Base-by-base conservation (phyloP, 2,329 filamentous ascomycete genomes). In the Coniella lustricola region DNA sequence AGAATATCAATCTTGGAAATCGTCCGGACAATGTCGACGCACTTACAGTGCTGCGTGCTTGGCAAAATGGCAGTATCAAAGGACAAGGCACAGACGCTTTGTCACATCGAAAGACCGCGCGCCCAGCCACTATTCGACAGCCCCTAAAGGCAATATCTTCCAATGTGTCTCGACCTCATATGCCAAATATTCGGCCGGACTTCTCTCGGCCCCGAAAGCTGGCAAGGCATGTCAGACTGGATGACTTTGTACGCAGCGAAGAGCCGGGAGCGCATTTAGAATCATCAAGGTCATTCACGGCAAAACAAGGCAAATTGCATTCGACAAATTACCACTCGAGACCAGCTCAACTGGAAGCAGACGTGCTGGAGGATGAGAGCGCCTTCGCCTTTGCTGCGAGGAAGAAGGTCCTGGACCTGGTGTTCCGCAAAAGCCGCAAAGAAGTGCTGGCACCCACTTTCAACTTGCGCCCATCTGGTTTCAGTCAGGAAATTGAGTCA, bases 11-110 rank as follows among this genome's bases (percentile, higher is more conserved):
- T 48, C 66, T 85, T n/a, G 78, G 76, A 18, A 81, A 71, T 25
- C 73, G 78, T n/a, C 67, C 68, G 54, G 81, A 84, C 57, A 79
- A 82, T 51, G 54, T 79, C 16, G 81, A 84, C 58, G 79, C 72
- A 2, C 64, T 72, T 9, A 69, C 69, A 7, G 67, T 77, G 9
- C 62, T 85, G 18, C 64, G 68, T 33, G 66, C 74, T 44, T 85
- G 81, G 81, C 77, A 66, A 56, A 61, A 59, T n/a, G 77, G 77
- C 3, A 68, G 63, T 16, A 78, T 80, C 14, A 64, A 65, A 25
- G 74, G 72, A 39, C 60, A 50, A 37, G 29, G n/a, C 33, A 5
- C 20, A 16, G 33, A 38, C 17, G 25, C 17, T 54, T 22, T 8
- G 51, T 13, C 46, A 33, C 14, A 40, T 45, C 3, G 31, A 44